Conservation (phyloP, 2,329 filamentous ascomycete genomes). For the Atkinsonella hypoxylon region DNA sequence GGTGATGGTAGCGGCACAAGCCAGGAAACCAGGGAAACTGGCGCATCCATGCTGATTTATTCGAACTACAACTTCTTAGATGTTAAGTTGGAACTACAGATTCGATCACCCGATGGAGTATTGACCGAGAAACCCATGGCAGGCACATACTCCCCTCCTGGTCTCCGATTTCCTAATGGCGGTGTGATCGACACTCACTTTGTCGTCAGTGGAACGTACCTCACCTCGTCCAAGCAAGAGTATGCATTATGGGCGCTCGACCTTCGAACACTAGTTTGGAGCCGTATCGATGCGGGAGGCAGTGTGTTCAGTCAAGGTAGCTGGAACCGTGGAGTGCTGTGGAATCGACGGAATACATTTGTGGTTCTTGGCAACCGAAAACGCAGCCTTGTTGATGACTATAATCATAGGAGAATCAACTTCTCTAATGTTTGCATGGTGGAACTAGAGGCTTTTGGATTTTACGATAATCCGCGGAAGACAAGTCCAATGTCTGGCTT, state of each 20-base stretch:
- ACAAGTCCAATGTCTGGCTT: constrained; percentile 70
- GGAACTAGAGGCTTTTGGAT: constrained; percentile 89
- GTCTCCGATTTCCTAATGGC: constrained; percentile 88
- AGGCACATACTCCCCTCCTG: constrained; percentile 75
- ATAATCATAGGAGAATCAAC: constrained; percentile 95
- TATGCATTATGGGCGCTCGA: constrained; percentile 96
- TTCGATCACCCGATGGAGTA: constrained; percentile 72
- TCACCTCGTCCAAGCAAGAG: constrained; percentile 96
- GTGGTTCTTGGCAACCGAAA: constrained; percentile 92
- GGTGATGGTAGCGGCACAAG: constrained; percentile 34
- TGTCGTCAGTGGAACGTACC: constrained; percentile 91
- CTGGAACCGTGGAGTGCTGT: constrained; percentile 92
- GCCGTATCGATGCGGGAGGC: constrained; percentile 86
- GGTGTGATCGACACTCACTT: constrained; percentile 94
- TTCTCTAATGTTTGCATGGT: constrained; percentile 96
- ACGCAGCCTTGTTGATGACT: constrained; percentile 88
- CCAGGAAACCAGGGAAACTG: constrained; percentile 42
- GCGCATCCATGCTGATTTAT: constrained; percentile 83
- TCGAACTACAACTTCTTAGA: constrained; percentile 99
- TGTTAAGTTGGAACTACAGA: constrained; percentile 88
- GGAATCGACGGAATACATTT: constrained; percentile 88
- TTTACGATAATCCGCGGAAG: constrained; percentile 89
- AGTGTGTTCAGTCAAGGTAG: constrained; percentile 93
- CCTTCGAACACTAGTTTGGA: constrained; percentile 80
- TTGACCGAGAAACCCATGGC: constrained; percentile 84